phyloP scores from a whole-genome alignment of 1,284 basidiomycete genomes.

The Tremellales sp. region DNA sequence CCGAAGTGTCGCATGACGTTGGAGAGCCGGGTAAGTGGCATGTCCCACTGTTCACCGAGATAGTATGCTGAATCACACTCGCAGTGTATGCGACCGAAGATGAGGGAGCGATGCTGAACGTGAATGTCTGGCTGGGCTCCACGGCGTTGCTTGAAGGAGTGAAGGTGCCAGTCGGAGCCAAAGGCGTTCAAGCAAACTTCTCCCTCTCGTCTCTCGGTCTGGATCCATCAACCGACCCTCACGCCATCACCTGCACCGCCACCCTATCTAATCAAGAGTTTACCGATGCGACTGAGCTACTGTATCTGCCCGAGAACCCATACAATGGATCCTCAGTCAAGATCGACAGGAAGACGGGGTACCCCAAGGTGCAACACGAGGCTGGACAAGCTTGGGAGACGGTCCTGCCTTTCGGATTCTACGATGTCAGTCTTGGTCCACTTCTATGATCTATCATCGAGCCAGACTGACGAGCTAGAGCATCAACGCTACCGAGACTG shows the following conservation, averaged over 20 bases:
- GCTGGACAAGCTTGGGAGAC: slow-evolving; percentile 5
- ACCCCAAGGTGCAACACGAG: slow-evolving; percentile 6
- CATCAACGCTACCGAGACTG: slow-evolving; percentile 1
- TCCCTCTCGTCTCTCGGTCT: not conserved
- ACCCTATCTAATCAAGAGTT: slow-evolving; percentile 1
- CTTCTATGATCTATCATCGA: not conserved
- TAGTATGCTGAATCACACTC: not conserved
- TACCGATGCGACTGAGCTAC: slow-evolving; percentile 4
- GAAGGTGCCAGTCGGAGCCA: not conserved
- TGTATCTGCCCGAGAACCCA: slow-evolving; percentile 15
- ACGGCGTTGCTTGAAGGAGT: not conserved
- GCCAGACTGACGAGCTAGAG: not conserved
- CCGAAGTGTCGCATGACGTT: not conserved
- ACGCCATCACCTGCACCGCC: slow-evolving; percentile 7
- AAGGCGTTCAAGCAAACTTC: not conserved
- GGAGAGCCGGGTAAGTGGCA: not conserved
- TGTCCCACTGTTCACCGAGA: not conserved
- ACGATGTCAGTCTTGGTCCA: slow-evolving; percentile 13
- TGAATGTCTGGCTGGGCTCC: not conserved
- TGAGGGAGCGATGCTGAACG: not conserved
- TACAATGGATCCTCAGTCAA: slow-evolving; percentile 18
- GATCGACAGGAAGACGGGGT: slow-evolving; percentile 14
- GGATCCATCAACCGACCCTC: not conserved
- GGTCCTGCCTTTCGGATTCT: slow-evolving; percentile 18
- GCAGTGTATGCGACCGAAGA: slow-evolving; percentile 1